Percentiles rank a stretch among this genome's conserved stretches.
Conservation (phyloP, 169 alveolate genomes). For the Plasmodium coatneyi region DNA sequence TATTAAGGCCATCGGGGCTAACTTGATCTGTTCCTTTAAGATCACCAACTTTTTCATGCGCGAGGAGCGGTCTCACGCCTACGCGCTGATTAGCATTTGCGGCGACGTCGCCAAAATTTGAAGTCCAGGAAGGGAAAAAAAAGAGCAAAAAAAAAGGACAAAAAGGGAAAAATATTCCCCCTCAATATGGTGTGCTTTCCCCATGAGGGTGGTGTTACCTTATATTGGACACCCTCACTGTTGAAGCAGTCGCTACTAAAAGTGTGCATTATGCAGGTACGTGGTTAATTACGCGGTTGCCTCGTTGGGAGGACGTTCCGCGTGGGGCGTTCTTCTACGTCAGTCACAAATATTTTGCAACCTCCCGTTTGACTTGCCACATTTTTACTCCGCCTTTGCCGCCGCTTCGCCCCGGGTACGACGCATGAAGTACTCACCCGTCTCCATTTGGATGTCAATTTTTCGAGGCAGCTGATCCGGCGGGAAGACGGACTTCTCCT, state of each 20-base stretch:
- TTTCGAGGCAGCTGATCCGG: constrained; percentile 93
- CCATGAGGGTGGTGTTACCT: background rate
- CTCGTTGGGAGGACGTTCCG: background rate
- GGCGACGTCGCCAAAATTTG: constrained; percentile 75
- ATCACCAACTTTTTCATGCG: constrained; percentile 57
- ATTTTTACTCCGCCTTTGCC: background rate
- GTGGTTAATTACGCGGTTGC: background rate
- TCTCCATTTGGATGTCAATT: constrained; percentile 96
- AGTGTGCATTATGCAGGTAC: background rate
- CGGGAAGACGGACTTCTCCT: constrained; percentile 42
- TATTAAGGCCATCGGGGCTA: constrained; percentile 74
- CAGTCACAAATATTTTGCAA: background rate
- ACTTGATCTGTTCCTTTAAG: constrained; percentile 52
- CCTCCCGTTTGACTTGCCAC: background rate
- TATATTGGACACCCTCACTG: background rate
- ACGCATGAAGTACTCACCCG: constrained; percentile 96
- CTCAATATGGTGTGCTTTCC: background rate
- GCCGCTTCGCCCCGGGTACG: background rate
- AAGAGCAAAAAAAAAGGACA: background rate
- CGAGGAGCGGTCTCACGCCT: constrained; percentile 75
- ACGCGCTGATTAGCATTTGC: constrained; percentile 74
- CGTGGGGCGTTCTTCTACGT: background rate
- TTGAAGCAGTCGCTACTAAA: background rate
- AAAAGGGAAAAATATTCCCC: background rate
- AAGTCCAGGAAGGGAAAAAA: background rate